phyloP scores from a whole-genome alignment of 177 flowering plant species.

The Vitis hybrid region DNA sequence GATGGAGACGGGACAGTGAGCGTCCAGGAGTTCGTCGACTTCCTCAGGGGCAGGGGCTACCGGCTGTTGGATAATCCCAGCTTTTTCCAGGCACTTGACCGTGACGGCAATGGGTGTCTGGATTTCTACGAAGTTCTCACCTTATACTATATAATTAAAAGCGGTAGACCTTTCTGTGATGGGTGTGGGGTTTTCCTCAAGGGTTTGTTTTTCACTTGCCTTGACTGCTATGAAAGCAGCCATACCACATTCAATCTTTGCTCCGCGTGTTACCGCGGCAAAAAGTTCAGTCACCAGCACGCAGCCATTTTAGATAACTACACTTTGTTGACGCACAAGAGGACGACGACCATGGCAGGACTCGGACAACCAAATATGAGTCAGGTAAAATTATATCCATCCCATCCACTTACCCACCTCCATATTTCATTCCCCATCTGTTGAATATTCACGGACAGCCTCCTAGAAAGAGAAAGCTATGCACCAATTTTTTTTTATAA shows the following conservation, averaged over 20 bases:
- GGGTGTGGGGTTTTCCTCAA: background rate
- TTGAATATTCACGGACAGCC: too few relatives aligned
- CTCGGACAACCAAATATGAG: too few relatives aligned
- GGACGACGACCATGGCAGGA: background rate
- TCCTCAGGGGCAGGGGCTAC: constrained; percentile 1
- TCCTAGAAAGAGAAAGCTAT: too few relatives aligned
- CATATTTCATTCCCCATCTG: too few relatives aligned
- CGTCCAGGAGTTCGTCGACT: background rate
- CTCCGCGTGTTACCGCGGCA: background rate
- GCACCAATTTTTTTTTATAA: too few relatives aligned
- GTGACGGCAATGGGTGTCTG: constrained; percentile 5
- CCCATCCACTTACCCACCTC: too few relatives aligned
- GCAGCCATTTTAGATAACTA: background rate
- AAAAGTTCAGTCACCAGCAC: background rate
- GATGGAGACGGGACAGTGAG: constrained; percentile 5
- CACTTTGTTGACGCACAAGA: background rate
- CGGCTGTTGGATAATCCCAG: background rate
- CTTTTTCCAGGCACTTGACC: constrained; percentile 4
- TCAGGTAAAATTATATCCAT: too few relatives aligned
- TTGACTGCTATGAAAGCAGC: background rate
- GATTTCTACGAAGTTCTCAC: constrained; percentile 11
- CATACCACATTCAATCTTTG: background rate
- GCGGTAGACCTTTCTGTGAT: constrained; percentile 1
- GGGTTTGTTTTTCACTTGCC: constrained; percentile 2
- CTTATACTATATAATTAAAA: constrained; percentile 10